A percentile compares a stretch with the other conserved stretches of the same genome.
Evolutionary conservation across 2,329 filamentous ascomycete species (phyloP).

Genomic region (Pezicula neosporulosa): DNA sequence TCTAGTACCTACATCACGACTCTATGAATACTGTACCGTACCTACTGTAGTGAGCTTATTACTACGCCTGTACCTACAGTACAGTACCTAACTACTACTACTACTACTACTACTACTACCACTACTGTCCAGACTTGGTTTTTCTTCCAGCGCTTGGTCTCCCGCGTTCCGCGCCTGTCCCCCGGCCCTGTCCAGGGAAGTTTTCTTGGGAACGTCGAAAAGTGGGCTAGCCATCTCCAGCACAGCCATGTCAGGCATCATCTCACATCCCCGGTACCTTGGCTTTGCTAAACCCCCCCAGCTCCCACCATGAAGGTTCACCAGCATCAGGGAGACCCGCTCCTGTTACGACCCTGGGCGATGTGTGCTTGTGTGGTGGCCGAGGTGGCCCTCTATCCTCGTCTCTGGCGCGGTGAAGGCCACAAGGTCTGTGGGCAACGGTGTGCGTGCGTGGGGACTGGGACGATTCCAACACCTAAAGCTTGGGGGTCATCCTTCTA

Average conservation of each 20-base stretch:
- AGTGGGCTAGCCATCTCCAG: slow-evolving; percentile 1
- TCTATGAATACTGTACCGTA: no score
- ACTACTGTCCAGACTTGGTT: slow-evolving; percentile 9
- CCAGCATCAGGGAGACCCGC: slow-evolving; percentile 13
- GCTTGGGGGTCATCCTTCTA: slow-evolving; percentile 17
- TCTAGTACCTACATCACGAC: no score
- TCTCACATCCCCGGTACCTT: slow-evolving; percentile 13
- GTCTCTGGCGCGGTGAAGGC: slow-evolving; percentile 13
- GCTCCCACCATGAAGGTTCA: slow-evolving; percentile 1
- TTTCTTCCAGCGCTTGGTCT: slow-evolving; percentile 13
- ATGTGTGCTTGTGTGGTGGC: background rate
- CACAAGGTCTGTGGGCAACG: slow-evolving; percentile 21
- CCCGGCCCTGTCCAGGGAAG: slow-evolving; percentile 3
- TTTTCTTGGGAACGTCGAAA: slow-evolving; percentile 12
- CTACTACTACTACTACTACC: no score
- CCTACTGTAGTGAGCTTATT: no score
- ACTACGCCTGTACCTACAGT: no score
- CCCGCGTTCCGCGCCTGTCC: slow-evolving; percentile 21
- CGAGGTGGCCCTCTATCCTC: background rate
- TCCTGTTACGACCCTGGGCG: slow-evolving; percentile 14
- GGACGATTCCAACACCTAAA: slow-evolving; percentile 17
- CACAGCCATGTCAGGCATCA: slow-evolving; percentile 14
- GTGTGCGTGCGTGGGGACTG: slow-evolving; percentile 17
- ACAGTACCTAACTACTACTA: no score
- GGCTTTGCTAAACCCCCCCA: slow-evolving; percentile 9